Conservation (phyloP, 352 stramenopile species). For the Pythium brachiatum region DNA sequence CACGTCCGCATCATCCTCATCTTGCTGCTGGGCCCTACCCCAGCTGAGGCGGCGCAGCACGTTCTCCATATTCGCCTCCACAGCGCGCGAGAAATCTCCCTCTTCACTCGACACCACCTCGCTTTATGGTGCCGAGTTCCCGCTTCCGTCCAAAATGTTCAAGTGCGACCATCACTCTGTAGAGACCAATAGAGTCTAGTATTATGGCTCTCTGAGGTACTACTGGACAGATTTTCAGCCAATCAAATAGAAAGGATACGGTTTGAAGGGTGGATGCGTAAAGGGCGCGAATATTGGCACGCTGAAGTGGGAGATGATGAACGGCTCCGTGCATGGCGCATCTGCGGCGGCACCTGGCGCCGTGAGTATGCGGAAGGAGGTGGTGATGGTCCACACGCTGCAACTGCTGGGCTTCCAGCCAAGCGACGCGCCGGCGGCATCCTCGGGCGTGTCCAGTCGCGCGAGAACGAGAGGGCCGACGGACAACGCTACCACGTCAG, state of each 20-base stretch:
- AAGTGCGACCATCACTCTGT: slow-evolving; percentile 35
- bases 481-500: neutral
- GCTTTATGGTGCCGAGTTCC: neutral
- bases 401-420: slow-evolving; percentile 36
- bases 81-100: neutral
- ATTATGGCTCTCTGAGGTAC: slow-evolving; percentile 20
- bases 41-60: slow-evolving; percentile 21
- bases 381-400: slow-evolving; percentile 47
- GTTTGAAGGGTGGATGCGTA: slow-evolving; percentile 1
- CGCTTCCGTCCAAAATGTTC: slow-evolving; percentile 4
- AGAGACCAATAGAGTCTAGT: slow-evolving; percentile 6
- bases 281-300: neutral
- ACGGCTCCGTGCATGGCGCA: neutral
- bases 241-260: slow-evolving; percentile 3
- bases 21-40: slow-evolving; percentile 1
- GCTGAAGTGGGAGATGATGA: neutral
- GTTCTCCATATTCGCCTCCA: slow-evolving; percentile 1
- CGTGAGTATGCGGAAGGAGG: slow-evolving; percentile 29
- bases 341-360: slow-evolving; percentile 9
- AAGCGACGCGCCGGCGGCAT: neutral
- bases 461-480: neutral
- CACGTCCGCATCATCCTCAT: slow-evolving; percentile 14
- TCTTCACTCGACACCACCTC: neutral
- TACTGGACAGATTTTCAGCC: slow-evolving; percentile 7
- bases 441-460: neutral